A percentile compares a stretch with the other conserved stretches of the same genome.
These are phyloP conservation scores for Coemansia sp. DNA, from an alignment of 192 early-diverging fungal genomes.

Conservation along the genomic window DNA sequence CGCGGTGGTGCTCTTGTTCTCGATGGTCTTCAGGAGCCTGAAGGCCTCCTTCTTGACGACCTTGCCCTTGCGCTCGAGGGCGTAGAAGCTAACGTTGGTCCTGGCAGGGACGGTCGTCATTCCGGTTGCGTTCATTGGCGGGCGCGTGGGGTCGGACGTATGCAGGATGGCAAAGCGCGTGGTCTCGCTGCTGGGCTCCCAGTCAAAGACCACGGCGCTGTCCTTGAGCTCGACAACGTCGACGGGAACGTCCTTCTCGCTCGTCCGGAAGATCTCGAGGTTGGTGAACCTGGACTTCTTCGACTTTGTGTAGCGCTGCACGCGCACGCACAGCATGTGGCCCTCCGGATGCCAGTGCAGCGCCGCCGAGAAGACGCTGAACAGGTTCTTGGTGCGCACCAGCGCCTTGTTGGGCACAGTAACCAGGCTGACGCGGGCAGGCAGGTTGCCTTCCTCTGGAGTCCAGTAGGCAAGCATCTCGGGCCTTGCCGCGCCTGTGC, in stretches of 20 bases:
- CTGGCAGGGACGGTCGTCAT: constrained; percentile 58
- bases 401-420: constrained; percentile 82
- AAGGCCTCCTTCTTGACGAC: constrained; percentile 66
- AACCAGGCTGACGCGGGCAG: constrained; percentile 93
- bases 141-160: constrained; percentile 68
- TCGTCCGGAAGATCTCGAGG: constrained; percentile 92
- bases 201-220: constrained; percentile 81
- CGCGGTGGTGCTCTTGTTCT: constrained; percentile 79
- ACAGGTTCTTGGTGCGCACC: constrained; percentile 96
- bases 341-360: constrained; percentile 92
- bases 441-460: constrained; percentile 92
- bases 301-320: constrained; percentile 87
- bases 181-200: constrained; percentile 88
- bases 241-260: constrained; percentile 94
- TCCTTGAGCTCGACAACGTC: constrained; percentile 94
- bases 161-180: constrained; percentile 87
- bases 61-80: constrained; percentile 76
- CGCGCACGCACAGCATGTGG: constrained; percentile 89
- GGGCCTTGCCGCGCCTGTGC: constrained; percentile 41
- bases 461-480: constrained; percentile 94
- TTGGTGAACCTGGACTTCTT: constrained; percentile 89
- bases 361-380: constrained; percentile 87
- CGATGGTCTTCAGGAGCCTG: constrained; percentile 81
- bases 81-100: constrained; percentile 82
- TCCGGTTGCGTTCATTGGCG: constrained; percentile 55